Conservation (phyloP, 2,329 filamentous ascomycete genomes). For the Diaporthe longicolla region DNA sequence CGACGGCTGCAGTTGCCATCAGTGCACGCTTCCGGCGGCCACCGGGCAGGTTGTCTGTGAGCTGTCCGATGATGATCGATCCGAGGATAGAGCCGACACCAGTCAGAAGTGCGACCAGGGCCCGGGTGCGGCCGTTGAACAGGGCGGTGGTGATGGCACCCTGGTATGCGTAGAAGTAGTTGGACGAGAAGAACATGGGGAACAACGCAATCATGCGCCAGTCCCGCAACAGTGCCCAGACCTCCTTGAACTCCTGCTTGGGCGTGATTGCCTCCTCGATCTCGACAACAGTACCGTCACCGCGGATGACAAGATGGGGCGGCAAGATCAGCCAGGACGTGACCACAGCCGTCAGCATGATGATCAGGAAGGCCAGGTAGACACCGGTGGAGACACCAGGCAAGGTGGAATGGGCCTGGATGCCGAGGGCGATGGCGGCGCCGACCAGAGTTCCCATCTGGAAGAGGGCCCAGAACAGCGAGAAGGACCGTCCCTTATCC, state of each 20-base stretch:
- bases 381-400: constrained; percentile 47
- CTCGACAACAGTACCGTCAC: constrained; percentile 44
- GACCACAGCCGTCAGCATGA: constrained; percentile 44
- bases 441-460: constrained; percentile 47
- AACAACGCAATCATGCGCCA: constrained; percentile 75
- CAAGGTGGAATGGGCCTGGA: constrained; percentile 43
- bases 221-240: constrained; percentile 41
- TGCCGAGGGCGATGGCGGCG: constrained; percentile 47
- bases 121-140: constrained; percentile 81
- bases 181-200: constrained; percentile 86
- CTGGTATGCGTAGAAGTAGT: constrained; percentile 89
- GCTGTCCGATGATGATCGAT: constrained; percentile 74
- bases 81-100: constrained; percentile 81
- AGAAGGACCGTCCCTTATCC: constrained; percentile 45
- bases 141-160: constrained; percentile 79
- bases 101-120: constrained; percentile 80
- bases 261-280: constrained; percentile 42
- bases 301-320: constrained; percentile 43
- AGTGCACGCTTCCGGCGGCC: constrained; percentile 74
- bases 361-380: constrained; percentile 48
- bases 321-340: constrained; percentile 44
- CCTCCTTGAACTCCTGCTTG: constrained; percentile 42
- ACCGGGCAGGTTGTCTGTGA: constrained; percentile 70
- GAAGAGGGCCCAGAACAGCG: constrained; percentile 47
- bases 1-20: constrained; percentile 67